Evolutionary conservation across 768 basidiomycete species (phyloP).

Genomic region (Coprinopsis marcescibilis): DNA sequence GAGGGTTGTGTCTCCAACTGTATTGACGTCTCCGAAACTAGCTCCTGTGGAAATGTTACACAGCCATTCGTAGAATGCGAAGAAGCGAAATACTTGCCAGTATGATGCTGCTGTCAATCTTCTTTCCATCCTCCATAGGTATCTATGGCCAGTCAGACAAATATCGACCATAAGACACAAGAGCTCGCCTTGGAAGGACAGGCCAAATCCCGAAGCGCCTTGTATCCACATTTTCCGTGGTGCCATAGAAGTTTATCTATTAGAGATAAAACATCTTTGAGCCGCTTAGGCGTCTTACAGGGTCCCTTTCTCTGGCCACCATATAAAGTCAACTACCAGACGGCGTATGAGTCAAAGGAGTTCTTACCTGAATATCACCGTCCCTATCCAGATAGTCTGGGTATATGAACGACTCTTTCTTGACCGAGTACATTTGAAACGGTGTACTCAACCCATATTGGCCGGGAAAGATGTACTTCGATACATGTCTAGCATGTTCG

Average conservation of each 20-base stretch:
- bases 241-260: constrained; percentile 60
- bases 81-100: constrained; percentile 42
- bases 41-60: too few species aligned
- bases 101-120: constrained; percentile 58
- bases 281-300: constrained; percentile 68
- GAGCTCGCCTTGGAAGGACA: constrained; percentile 72
- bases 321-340: background rate
- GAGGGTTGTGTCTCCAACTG: constrained; percentile 50
- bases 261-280: constrained; percentile 49
- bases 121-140: constrained; percentile 28
- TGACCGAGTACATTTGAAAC: constrained; percentile 32
- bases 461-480: constrained; percentile 82
- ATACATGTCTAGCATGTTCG: constrained; percentile 52
- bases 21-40: constrained; percentile 66
- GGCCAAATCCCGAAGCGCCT: constrained; percentile 50
- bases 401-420: constrained; percentile 27
- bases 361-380: constrained; percentile 58
- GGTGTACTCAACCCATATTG: constrained; percentile 65
- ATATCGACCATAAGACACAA: background rate
- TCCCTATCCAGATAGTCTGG: constrained; percentile 60
- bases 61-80: too few species aligned
- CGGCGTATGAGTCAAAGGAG: background rate
- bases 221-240: constrained; percentile 67
- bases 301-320: constrained; percentile 26
- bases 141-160: constrained; percentile 25